Percentiles rank a stretch among this genome's conserved stretches.
Evolutionary conservation across 352 stramenopile species (phyloP).

Genomic region (Phytopythium ostracodes): DNA sequence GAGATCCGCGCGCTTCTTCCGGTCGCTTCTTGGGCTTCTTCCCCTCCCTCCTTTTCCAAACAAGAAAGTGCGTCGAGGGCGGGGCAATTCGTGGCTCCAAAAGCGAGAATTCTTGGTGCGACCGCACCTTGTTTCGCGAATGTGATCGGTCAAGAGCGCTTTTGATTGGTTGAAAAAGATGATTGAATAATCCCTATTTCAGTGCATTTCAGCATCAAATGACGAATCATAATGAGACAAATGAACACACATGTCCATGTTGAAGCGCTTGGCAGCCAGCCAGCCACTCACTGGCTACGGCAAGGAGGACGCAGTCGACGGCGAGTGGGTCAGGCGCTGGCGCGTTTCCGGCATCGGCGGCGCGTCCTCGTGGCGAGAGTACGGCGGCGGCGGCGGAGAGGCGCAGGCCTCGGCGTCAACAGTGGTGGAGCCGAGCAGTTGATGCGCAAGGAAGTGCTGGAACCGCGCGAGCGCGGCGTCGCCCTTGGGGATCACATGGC

Average conservation of each 20-base stretch:
- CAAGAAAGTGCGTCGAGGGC: constrained; percentile 9
- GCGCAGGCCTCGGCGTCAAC: not conserved
- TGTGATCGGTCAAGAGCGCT: not conserved
- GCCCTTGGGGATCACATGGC: constrained; percentile 79
- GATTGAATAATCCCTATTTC: not conserved
- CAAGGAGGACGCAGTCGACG: not conserved
- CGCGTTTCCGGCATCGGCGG: constrained; percentile 7
- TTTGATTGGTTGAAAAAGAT: constrained; percentile 24
- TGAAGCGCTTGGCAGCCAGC: not conserved
- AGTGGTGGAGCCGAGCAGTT: constrained; percentile 16
- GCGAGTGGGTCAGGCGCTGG: not conserved
- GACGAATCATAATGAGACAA: too few species aligned
- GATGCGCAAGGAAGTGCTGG: constrained; percentile 39
- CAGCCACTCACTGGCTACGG: not conserved
- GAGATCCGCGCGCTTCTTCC: constrained; percentile 4
- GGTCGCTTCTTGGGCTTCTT: constrained; percentile 2
- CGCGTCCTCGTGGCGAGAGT: constrained; percentile 1
- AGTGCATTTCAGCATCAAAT: not conserved
- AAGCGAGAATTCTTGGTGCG: not conserved
- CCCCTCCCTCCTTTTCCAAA: constrained; percentile 7
- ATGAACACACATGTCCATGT: not conserved
- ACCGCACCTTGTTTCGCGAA: constrained; percentile 10
- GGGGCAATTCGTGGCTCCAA: constrained; percentile 15
- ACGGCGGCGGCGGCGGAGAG: constrained; percentile 16
- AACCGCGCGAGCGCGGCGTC: constrained; percentile 44